Conservation (phyloP, 805 yeast genomes). For the Kodamaea nitidulidarum region DNA sequence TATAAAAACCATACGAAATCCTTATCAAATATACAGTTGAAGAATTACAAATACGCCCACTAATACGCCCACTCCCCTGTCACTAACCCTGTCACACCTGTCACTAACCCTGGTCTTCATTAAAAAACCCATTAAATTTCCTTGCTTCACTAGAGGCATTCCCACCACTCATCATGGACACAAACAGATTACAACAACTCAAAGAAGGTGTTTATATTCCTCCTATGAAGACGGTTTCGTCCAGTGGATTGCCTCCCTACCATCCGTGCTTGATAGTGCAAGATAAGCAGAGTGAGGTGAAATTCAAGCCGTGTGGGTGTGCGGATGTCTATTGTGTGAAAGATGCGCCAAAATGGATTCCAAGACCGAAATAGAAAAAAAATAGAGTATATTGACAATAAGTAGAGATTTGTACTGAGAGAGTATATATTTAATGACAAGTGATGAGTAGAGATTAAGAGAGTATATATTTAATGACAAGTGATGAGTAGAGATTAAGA, state of each 20-base stretch:
- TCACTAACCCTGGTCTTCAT: no score
- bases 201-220: constrained; percentile 49
- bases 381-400: background rate
- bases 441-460: no score
- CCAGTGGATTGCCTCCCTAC: constrained; percentile 40
- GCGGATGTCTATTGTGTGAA: constrained; percentile 38
- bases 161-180: constrained; percentile 45
- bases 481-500: no score
- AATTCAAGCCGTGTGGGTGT: constrained; percentile 39
- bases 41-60: no score
- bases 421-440: no score
- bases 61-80: no score
- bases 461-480: no score
- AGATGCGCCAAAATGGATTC: constrained; percentile 39
- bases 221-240: constrained; percentile 17
- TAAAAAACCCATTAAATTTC: background rate
- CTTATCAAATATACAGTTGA: no score
- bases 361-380: constrained; percentile 16
- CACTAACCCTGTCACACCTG: no score
- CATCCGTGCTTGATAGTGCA: constrained; percentile 59
- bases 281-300: constrained; percentile 49
- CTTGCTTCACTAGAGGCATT: background rate
- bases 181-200: constrained; percentile 32
- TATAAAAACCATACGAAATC: no score
- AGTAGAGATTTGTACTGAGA: no score